Evolutionary conservation across 164 flowering plant species (phyloP).

Genomic region (Vitis amurensis): DNA sequence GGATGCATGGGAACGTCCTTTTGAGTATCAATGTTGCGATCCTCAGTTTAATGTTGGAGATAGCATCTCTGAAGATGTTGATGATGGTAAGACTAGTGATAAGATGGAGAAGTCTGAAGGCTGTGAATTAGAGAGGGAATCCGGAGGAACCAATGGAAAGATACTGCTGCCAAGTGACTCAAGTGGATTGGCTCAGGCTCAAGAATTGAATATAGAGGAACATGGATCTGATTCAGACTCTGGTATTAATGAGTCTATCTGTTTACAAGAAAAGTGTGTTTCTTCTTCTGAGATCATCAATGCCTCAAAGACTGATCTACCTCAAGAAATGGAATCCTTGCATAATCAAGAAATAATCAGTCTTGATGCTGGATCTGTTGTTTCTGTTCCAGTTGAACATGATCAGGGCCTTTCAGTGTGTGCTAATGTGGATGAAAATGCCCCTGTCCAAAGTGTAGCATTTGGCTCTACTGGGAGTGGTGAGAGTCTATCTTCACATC

Average conservation of each 20-base stretch:
- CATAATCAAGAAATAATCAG: conserved; percentile 8
- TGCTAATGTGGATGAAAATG: conserved; percentile 15
- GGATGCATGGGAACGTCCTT: conserved; percentile 51
- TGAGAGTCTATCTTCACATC: conserved; percentile 11
- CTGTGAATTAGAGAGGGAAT: conserved; percentile 11
- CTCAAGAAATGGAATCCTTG: conserved; percentile 6
- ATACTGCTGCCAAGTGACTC: conserved; percentile 7
- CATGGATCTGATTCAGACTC: not conserved
- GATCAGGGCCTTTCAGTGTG: conserved; percentile 3
- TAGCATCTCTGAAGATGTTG: conserved; percentile 2
- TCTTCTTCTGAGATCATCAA: conserved; percentile 6
- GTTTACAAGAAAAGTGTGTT: not conserved
- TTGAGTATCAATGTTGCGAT: conserved; percentile 22
- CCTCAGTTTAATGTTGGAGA: conserved; percentile 6
- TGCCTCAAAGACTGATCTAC: conserved; percentile 7
- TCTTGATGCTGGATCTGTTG: not conserved
- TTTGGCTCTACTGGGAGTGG: not conserved
- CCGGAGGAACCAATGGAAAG: conserved; percentile 9
- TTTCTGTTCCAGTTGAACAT: conserved; percentile 7
- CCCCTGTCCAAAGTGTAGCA: not conserved
- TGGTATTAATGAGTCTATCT: not conserved
- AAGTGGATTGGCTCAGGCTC: conserved; percentile 5
- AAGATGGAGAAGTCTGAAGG: conserved; percentile 7
- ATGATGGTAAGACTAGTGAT: conserved; percentile 1
- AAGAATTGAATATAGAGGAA: conserved; percentile 7